Evolutionary conservation across 257 asterid genomes (phyloP), one percentile per base, ranked within the genome.

Genomic region (Salvia rosmarinus): DNA sequence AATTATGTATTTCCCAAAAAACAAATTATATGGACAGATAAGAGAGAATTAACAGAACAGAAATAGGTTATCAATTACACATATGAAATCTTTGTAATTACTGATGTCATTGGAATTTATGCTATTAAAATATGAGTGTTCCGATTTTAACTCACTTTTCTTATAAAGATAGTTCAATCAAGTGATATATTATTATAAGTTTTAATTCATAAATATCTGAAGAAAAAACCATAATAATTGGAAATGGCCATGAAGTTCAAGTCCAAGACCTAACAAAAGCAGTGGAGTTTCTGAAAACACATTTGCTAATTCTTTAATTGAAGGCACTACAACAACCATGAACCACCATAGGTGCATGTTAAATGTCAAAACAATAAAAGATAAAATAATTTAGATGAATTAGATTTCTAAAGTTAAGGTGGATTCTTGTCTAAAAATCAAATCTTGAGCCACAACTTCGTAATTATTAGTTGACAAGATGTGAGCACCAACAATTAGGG

Each of bases 391-490:
- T n/a, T 30, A 39, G 13, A 51, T 40, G 19, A 51, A 7, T 5
- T 17, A 32, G 5, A 25, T 9, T 16, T 49, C 21, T 19, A 71
- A 19, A 49, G 43, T 46, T 9, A 9, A 35, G 64, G 50, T 32
- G 60, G 72, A 47, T 17, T 30, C 19, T 47, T 49, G 34, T 67
- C 61, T 50, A n/a, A 51, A 11, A 34, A 68, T 5, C 9, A 52
- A 19, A 35, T 68, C 5, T 62, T 4, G 35, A 19, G 19, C 10
- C 51, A 62, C 51, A 37, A 62, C 19, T 11, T 5, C n/a, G 19
- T 17, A 21, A 51, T 68, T 20, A 68, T 51, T 35, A 37, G 50
- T n/a, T 11, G 52, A 68, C 39, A 52, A 68, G 20, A 67, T 50
- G 50, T 32, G 58, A 51, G 50, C 44, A 20, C 70, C 39, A 39